Evolutionary conservation across 2,329 filamentous ascomycete species (phyloP).

Genomic region (Hymenoscyphus scutula): DNA sequence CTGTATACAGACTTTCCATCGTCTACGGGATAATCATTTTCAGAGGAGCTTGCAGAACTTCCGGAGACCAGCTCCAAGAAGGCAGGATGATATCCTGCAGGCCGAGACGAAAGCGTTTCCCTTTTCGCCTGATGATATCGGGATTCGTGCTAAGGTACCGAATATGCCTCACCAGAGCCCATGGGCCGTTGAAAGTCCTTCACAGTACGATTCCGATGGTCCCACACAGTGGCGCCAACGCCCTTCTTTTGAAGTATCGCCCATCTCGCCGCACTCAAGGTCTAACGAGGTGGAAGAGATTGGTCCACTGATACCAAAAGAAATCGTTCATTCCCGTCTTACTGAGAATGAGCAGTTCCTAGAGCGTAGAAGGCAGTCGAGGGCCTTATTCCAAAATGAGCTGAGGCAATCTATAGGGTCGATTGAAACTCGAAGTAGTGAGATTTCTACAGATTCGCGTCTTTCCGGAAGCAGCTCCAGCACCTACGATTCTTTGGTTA

Average conservation of each 20-base stretch:
- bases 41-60: constrained; percentile 37
- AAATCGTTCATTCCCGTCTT: constrained; percentile 27
- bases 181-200: constrained; percentile 24
- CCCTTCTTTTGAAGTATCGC: constrained; percentile 5
- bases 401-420: constrained; percentile 21
- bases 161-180: constrained; percentile 13
- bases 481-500: constrained; percentile 28
- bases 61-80: not conserved
- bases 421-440: constrained; percentile 8
- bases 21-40: constrained; percentile 23
- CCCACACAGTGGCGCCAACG: not conserved
- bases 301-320: constrained; percentile 26
- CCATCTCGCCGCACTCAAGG: not conserved
- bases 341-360: constrained; percentile 33
- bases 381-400: constrained; percentile 30
- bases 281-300: constrained; percentile 1
- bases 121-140: constrained; percentile 7
- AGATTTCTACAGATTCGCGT: constrained; percentile 22
- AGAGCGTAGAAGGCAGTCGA: constrained; percentile 28
- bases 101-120: constrained; percentile 4
- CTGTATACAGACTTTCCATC: constrained; percentile 30
- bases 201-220: constrained; percentile 20
- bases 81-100: not conserved
- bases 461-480: constrained; percentile 27
- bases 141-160: not conserved